Evolutionary conservation across 2,329 filamentous ascomycete genomes (phyloP).

Genomic region (Colletotrichum chlorophyti): DNA sequence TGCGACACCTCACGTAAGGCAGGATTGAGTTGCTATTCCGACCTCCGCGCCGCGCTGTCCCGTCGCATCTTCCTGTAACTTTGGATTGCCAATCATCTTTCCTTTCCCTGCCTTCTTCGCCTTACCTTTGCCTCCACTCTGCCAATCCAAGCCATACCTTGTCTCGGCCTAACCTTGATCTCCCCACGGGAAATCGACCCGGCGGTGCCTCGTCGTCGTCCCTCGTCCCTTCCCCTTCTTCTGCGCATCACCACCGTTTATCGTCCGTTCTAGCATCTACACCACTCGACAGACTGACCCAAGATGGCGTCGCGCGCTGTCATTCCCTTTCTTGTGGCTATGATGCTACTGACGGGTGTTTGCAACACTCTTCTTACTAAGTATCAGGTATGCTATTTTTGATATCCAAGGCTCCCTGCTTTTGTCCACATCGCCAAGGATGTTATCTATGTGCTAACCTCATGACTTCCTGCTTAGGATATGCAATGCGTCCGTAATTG

Average conservation of each 20-base stretch:
- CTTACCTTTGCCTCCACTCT: neutral
- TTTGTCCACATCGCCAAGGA: no score
- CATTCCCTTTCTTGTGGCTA: constrained; percentile 85
- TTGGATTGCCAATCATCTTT: neutral
- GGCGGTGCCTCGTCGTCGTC: neutral
- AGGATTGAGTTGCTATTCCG: neutral
- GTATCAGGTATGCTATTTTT: constrained; percentile 74
- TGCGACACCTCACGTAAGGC: no score
- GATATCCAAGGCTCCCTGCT: neutral
- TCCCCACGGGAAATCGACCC: neutral
- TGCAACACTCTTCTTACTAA: constrained; percentile 98
- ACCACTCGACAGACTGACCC: neutral
- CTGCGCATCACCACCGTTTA: no score
- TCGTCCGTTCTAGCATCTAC: neutral
- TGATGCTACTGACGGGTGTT: constrained; percentile 96
- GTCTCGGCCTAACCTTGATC: neutral
- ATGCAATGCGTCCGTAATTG: constrained; percentile 97
- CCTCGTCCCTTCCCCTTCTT: neutral
- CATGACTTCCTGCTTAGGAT: constrained; percentile 61
- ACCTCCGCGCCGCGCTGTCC: neutral
- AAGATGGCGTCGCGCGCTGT: constrained; percentile 74
- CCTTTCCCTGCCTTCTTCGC: neutral
- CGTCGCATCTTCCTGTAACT: neutral
- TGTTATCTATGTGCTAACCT: neutral
- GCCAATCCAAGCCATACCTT: neutral